Base-by-base conservation (phyloP, 768 basidiomycete species). In the Phlebiopsis flavidoalba region DNA sequence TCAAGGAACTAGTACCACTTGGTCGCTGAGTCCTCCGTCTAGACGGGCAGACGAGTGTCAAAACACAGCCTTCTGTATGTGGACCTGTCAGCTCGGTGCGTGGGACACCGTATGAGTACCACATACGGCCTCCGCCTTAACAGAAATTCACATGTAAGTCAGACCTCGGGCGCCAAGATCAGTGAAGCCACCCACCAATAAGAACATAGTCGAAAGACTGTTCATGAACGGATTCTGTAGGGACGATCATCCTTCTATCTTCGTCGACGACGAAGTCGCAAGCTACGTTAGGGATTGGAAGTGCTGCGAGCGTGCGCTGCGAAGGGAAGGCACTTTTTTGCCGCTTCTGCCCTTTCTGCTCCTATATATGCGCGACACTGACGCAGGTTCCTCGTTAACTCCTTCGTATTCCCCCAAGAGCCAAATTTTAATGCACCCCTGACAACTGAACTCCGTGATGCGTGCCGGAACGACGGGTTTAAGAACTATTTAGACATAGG, bases 1-100 rank as follows among this genome's bases (percentile, higher is more conserved):
- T 64, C 63, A 3, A 64, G n/a, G 46, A 10, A 64, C 63, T 21
- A 64, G 63, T 14, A 64, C 63, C n/a, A n/a, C 3, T 55, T 8
- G 4, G 15, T 36, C 1, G 12, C 35, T 6, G 59, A 47, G 24
- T 64, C 56, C 35, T 57, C 58, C n/a, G 48, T 50, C 15, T n/a
- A 64, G 59, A 36, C 55, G 47, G 3, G 59, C 63, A 22, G 63
- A n/a, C 63, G 7, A 64, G 43, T 26, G 63, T 64, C 21, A 64
- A 43, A 12, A 59, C 63, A 59, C 63, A 1, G 59, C 55, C 19
- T 59, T 58, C 63, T 64, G 46, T 14, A 31, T 36, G 5, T 40
- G 36, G 14, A 35, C 12, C 11, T 40, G 47, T 49, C 3, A 8
- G 22, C 17, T 21, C 36, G 12, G 33, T 35, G 35, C 8, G 45